A percentile compares a stretch with the other conserved stretches of the same genome.
Evolutionary conservation across 2,329 filamentous ascomycete genomes (phyloP).

Genomic region (Pyricularia pennisetigena): DNA sequence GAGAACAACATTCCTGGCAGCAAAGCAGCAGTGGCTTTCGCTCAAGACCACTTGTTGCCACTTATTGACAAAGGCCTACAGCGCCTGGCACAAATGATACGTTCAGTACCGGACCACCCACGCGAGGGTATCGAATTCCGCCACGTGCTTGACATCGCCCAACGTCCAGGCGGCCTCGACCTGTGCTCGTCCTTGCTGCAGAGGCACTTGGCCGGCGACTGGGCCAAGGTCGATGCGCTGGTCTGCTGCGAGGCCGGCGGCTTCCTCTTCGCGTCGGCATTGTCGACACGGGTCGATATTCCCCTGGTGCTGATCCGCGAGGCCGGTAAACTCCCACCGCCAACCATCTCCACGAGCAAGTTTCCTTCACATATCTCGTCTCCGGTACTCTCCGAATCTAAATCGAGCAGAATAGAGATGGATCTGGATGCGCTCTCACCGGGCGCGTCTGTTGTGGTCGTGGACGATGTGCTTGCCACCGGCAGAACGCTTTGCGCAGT

Average conservation of each 20-base stretch:
- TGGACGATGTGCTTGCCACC: constrained; percentile 51
- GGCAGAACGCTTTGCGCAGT: constrained; percentile 44
- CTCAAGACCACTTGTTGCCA: constrained; percentile 28
- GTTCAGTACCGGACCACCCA: constrained; percentile 37
- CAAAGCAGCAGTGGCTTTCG: constrained; percentile 28
- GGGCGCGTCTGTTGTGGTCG: constrained; percentile 37
- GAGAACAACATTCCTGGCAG: constrained; percentile 36
- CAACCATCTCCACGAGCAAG: constrained; percentile 38
- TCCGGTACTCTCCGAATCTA: constrained; percentile 9
- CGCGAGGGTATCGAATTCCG: constrained; percentile 40
- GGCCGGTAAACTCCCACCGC: constrained; percentile 48
- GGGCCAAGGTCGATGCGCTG: constrained; percentile 27
- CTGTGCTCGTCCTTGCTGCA: constrained; percentile 41
- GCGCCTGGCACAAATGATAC: constrained; percentile 39
- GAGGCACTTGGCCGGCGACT: constrained; percentile 29
- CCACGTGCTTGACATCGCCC: constrained; percentile 45
- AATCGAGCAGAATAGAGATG: constrained; percentile 38
- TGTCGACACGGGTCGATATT: constrained; percentile 29
- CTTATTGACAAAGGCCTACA: constrained; percentile 35
- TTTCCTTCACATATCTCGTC: constrained; percentile 43
- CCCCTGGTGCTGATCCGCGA: constrained; percentile 42
- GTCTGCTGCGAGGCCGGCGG: constrained; percentile 48
- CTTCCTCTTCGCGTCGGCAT: constrained; percentile 41
- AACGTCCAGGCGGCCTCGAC: constrained; percentile 37
- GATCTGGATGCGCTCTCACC: constrained; percentile 26